Base-by-base conservation (phyloP, 73 alveolate genomes). In the Uronychia binucleata region DNA sequence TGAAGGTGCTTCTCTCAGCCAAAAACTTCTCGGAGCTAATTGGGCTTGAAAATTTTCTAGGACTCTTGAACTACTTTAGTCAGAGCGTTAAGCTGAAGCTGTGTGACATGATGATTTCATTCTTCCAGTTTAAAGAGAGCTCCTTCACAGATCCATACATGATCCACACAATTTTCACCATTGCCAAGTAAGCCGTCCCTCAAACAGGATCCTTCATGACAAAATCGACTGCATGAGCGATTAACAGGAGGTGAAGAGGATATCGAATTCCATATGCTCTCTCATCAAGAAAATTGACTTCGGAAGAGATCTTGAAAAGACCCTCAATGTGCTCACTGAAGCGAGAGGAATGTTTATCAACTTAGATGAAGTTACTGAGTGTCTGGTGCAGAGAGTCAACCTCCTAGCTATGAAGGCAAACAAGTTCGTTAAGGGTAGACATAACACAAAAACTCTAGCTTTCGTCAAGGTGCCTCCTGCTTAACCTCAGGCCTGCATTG, bases 401-500 rank as follows among this genome's bases (percentile, higher is more conserved):
- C 90, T 82, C 76, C 96, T 97, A 8, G 97, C 98, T 19, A 87
- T 94, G 29, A 93, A 82, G 84, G 98, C 98, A 14, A 92, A 96
- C 78, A 83, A 86, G 77, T 85, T 93, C 1, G 95, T 93, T 26
- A 96, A 96, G 80, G 98, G 98, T 77, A 94, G 94, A 74, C 98
- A 93, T 90, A 82, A 94, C 77, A 85, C 93, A 82, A 94, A 95
- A 84, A 94, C 98, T 8, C 80, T 93, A 86, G 86, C 97, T 30
- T 97, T 97, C 85, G 94, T 93, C 33, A 93, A 96, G n/a, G n/a
- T n/a, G n/a, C n/a, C n/a, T n/a, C n/a, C n/a, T n/a, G n/a, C n/a
- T n/a, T n/a, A n/a, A n/a, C n/a, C n/a, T n/a, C n/a, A n/a, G 83
- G 99, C 97, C 0, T 97, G 99, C 87, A 95, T 96, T 14, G 99